Evolutionary conservation across 2,329 filamentous ascomycete genomes (phyloP).

Genomic region (Aspergillus sp.): DNA sequence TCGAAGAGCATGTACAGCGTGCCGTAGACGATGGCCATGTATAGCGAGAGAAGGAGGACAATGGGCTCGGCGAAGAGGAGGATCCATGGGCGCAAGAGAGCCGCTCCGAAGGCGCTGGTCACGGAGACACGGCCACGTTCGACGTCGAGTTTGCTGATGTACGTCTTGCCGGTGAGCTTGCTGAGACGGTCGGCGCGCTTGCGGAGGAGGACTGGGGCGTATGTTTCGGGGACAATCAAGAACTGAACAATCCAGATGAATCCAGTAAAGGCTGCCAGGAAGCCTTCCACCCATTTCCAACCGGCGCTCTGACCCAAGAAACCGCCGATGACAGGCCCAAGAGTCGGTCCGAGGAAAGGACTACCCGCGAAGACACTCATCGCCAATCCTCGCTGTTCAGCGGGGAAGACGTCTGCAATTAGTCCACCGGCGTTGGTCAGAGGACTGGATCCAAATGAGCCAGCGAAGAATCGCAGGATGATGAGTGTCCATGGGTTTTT

Average conservation of each 20-base stretch:
- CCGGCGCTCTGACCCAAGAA: slow-evolving; percentile 33
- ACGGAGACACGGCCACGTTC: slow-evolving; percentile 26
- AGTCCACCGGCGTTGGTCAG: slow-evolving; percentile 47
- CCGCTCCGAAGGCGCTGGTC: slow-evolving; percentile 25
- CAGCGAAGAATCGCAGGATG: slow-evolving; percentile 65
- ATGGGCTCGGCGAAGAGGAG: slow-evolving; percentile 35
- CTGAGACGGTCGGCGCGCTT: slow-evolving; percentile 28
- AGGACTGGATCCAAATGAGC: slow-evolving; percentile 60
- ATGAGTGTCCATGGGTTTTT: slow-evolving; percentile 60
- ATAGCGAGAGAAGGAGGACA: slow-evolving; percentile 32
- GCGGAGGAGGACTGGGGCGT: slow-evolving; percentile 33
- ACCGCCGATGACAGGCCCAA: slow-evolving; percentile 33
- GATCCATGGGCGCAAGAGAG: slow-evolving; percentile 32
- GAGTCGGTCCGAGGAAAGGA: slow-evolving; percentile 55
- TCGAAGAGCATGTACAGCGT: slow-evolving; percentile 10
- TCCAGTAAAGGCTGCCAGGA: slow-evolving; percentile 32
- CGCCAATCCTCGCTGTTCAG: slow-evolving; percentile 55
- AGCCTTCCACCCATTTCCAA: slow-evolving; percentile 35
- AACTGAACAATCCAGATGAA: slow-evolving; percentile 29
- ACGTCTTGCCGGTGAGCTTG: slow-evolving; percentile 27
- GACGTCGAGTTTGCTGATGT: slow-evolving; percentile 28
- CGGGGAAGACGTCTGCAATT: slow-evolving; percentile 60
- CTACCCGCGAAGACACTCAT: slow-evolving; percentile 66
- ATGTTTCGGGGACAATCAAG: slow-evolving; percentile 32
- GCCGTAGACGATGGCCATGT: slow-evolving; percentile 21